Conservation (phyloP, 805 yeast species). For the Nakazawaea molendinolei region DNA sequence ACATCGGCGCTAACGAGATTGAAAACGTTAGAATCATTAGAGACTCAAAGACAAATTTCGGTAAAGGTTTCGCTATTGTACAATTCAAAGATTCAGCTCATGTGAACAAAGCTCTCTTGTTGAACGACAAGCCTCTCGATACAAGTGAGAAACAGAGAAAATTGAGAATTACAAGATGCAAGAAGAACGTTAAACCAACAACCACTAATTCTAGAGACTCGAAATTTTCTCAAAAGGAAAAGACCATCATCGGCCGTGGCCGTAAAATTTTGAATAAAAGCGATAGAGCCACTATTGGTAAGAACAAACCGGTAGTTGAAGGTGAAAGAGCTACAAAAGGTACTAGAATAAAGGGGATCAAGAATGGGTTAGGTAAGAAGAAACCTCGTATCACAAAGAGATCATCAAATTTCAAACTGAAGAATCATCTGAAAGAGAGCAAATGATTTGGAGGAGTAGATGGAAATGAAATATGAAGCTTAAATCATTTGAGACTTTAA, state of each 20-base stretch:
- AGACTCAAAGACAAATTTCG: slow-evolving; percentile 89
- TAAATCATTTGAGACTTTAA: too few species aligned
- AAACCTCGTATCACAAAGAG: slow-evolving; percentile 56
- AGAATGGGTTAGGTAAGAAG: slow-evolving; percentile 47
- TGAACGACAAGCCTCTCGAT: slow-evolving; percentile 59
- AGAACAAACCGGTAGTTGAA: slow-evolving; percentile 51
- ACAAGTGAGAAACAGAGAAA: slow-evolving; percentile 42
- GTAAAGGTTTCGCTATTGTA: slow-evolving; percentile 96
- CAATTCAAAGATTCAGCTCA: slow-evolving; percentile 71
- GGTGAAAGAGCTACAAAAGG: slow-evolving; percentile 78
- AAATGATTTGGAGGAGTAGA: too few species aligned
- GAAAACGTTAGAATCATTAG: slow-evolving; percentile 88
- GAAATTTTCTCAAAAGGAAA: slow-evolving; percentile 56
- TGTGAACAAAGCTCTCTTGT: slow-evolving; percentile 75
- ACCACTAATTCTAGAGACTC: slow-evolving; percentile 15
- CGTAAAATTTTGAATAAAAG: slow-evolving; percentile 69
- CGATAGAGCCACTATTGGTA: slow-evolving; percentile 66
- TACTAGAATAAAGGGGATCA: slow-evolving; percentile 49
- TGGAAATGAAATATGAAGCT: neutral
- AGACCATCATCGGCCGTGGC: slow-evolving; percentile 77
- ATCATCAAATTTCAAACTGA: slow-evolving; percentile 43
- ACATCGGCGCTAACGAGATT: slow-evolving; percentile 53
- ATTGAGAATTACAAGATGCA: slow-evolving; percentile 72
- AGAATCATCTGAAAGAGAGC: slow-evolving; percentile 22
- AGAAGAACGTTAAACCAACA: slow-evolving; percentile 28